Evolutionary conservation across 2,329 filamentous ascomycete species (phyloP).

Genomic region (Penicillium oxalicum): DNA sequence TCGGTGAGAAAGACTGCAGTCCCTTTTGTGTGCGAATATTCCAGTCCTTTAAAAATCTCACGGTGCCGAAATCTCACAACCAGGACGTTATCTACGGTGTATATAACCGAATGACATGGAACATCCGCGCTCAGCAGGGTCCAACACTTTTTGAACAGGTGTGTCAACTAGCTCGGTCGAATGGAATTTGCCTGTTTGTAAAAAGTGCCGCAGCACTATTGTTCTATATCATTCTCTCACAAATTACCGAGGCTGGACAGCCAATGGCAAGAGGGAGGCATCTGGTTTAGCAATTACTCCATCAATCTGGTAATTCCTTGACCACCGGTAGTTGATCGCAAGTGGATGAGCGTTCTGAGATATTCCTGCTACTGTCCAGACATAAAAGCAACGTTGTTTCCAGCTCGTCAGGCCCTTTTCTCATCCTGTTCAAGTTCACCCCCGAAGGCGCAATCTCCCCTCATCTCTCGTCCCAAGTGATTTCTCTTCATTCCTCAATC

Average conservation of each 20-base stretch:
- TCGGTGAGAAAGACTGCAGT: too few species aligned
- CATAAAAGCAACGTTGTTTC: too few species aligned
- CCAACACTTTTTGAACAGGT: background rate
- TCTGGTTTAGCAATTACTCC: too few species aligned
- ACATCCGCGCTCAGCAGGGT: background rate
- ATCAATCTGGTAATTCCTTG: too few species aligned
- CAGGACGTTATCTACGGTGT: conserved; percentile 10
- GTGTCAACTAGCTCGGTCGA: background rate
- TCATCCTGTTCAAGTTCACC: too few species aligned
- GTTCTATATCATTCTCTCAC: background rate
- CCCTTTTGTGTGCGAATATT: background rate
- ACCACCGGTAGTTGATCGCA: too few species aligned
- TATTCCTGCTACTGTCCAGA: too few species aligned
- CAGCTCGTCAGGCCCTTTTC: too few species aligned
- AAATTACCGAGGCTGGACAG: background rate
- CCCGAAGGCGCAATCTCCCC: background rate
- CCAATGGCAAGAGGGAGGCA: too few species aligned
- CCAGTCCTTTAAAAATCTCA: background rate
- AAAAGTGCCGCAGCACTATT: background rate
- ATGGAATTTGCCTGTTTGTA: background rate
- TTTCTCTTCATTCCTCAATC: background rate
- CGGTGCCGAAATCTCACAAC: background rate
- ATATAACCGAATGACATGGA: conserved; percentile 2
- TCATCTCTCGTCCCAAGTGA: too few species aligned
- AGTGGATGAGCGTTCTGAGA: too few species aligned